phyloP scores from a whole-genome alignment of 306 rosid species.

The Fragaria nilgerrensis region DNA sequence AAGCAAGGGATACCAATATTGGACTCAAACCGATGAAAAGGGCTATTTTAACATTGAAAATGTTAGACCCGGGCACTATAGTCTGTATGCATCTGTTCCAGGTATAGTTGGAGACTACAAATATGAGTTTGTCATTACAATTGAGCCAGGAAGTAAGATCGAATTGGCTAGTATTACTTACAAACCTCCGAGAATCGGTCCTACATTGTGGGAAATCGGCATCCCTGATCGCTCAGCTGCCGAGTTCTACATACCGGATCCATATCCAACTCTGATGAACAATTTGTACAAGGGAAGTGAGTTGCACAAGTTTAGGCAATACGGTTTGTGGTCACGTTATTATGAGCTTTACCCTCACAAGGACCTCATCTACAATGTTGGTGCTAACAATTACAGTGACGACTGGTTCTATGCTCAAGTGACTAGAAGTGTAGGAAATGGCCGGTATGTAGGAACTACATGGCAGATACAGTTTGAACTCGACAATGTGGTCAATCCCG shows the following conservation, averaged over 20 bases:
- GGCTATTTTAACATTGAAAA: slow-evolving; percentile 56
- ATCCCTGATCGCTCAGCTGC: slow-evolving; percentile 77
- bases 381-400: slow-evolving; percentile 12
- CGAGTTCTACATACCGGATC: slow-evolving; percentile 64
- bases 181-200: slow-evolving; percentile 72
- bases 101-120: slow-evolving; percentile 70
- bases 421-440: slow-evolving; percentile 27
- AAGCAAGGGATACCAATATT: slow-evolving; percentile 89
- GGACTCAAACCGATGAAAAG: slow-evolving; percentile 49
- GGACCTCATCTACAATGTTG: slow-evolving; percentile 39
- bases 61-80: slow-evolving; percentile 56
- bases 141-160: slow-evolving; percentile 40
- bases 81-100: slow-evolving; percentile 71
- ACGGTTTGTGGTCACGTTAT: slow-evolving; percentile 57
- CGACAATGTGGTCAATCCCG: background rate
- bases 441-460: slow-evolving; percentile 43
- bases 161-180: slow-evolving; percentile 35
- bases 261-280: slow-evolving; percentile 45
- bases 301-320: slow-evolving; percentile 39
- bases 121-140: slow-evolving; percentile 34
- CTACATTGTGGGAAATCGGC: slow-evolving; percentile 86
- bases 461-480: slow-evolving; percentile 61
- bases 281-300: slow-evolving; percentile 18
- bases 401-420: slow-evolving; percentile 62
- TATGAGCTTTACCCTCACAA: slow-evolving; percentile 29